These are phyloP conservation scores for Aspergillus quadricinctus DNA, from an alignment of 2,329 filamentous ascomycete genomes.

Conservation along the genomic window DNA sequence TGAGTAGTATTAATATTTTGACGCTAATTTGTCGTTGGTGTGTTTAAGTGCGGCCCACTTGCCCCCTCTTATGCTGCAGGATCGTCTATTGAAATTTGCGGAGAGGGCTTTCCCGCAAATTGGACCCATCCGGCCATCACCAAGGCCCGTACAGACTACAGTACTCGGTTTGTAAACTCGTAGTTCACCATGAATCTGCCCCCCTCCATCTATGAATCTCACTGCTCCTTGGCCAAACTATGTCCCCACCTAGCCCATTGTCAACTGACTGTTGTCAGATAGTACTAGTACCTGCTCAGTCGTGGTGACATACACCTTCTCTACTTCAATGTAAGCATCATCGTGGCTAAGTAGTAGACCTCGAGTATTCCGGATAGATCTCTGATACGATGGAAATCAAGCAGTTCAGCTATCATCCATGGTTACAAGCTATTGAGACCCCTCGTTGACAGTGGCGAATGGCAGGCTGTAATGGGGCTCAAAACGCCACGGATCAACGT, in stretches of 20 bases:
- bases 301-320: neutral
- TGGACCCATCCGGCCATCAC: slow-evolving; percentile 3
- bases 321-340: neutral
- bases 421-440: slow-evolving; percentile 7
- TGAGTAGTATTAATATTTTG: neutral
- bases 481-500: neutral
- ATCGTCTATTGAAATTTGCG: slow-evolving; percentile 15
- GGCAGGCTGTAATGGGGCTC: neutral
- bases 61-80: slow-evolving; percentile 10
- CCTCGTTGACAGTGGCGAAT: neutral
- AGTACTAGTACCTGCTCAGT: neutral
- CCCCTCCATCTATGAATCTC: neutral
- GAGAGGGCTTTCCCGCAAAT: slow-evolving; percentile 17
- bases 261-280: neutral
- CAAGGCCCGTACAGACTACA: neutral
- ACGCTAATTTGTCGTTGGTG: neutral
- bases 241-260: neutral
- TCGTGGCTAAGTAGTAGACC: neutral
- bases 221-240: neutral
- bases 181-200: neutral
- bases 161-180: neutral
- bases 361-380: too few relatives aligned
- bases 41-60: slow-evolving; percentile 2
- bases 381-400: neutral
- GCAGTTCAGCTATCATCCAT: slow-evolving; percentile 3